A percentile compares a stretch with the other conserved stretches of the same genome.
phyloP scores from a whole-genome alignment of 176 grass and related monocot species.

The Aegilops umbellulata region DNA sequence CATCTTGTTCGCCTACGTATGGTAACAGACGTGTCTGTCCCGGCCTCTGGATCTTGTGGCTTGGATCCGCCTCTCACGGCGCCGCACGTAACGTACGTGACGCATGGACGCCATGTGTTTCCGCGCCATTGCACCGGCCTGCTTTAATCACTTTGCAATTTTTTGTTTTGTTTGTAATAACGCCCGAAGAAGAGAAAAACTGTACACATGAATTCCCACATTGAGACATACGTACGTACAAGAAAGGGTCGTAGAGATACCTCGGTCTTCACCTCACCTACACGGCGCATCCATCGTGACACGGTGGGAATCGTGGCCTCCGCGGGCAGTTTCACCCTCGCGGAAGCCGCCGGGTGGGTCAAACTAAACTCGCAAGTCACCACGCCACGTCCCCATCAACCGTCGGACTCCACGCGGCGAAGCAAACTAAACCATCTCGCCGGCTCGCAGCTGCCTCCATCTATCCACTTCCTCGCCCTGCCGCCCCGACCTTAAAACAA shows the following conservation, averaged over 20 bases:
- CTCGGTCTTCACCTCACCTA: too few relatives aligned
- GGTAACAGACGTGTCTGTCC: too few relatives aligned
- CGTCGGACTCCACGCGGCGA: constrained; percentile 53
- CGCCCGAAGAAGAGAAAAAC: not conserved
- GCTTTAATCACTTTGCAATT: not conserved
- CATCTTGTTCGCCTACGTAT: not conserved
- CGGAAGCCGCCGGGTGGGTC: not conserved
- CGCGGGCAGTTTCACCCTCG: not conserved
- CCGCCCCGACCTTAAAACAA: constrained; percentile 16
- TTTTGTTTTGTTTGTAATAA: too few relatives aligned
- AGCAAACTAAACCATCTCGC: constrained; percentile 29
- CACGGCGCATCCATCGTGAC: not conserved
- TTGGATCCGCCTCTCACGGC: too few relatives aligned
- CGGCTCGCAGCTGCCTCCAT: not conserved
- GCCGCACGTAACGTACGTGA: too few relatives aligned
- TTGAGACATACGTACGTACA: too few relatives aligned
- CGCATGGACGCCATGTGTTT: constrained; percentile 12
- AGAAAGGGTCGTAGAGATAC: too few relatives aligned
- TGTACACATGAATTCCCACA: too few relatives aligned
- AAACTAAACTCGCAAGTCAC: constrained; percentile 30
- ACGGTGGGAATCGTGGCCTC: not conserved
- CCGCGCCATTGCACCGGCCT: not conserved
- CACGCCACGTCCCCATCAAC: constrained; percentile 13
- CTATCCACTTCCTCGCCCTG: not conserved
- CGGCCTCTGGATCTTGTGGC: too few relatives aligned